A percentile compares a stretch with the other conserved stretches of the same genome.
phyloP scores from a whole-genome alignment of 768 basidiomycete species.

The Serendipita sp. region DNA sequence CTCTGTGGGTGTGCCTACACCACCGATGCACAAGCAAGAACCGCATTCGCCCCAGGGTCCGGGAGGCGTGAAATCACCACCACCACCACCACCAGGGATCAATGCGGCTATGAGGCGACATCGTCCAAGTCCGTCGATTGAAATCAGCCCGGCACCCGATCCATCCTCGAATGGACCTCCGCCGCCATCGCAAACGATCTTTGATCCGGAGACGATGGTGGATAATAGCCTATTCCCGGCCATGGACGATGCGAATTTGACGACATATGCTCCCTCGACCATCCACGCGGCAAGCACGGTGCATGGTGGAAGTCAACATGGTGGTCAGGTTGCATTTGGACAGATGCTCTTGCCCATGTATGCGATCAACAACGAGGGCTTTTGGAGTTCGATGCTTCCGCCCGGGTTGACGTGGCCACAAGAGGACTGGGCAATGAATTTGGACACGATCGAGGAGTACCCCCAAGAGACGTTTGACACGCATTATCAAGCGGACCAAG shows the following conservation, averaged over 20 bases:
- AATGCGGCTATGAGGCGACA: background rate
- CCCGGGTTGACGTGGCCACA: background rate
- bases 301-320: background rate
- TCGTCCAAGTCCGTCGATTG: conserved; percentile 1
- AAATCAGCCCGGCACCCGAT: background rate
- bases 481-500: too few species aligned
- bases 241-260: background rate
- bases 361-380: background rate
- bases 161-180: background rate
- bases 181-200: background rate
- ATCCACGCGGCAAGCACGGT: background rate
- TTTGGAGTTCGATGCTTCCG: background rate
- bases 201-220: background rate
- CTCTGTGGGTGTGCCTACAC: background rate
- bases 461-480: too few species aligned
- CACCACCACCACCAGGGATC: background rate
- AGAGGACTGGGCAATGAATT: background rate
- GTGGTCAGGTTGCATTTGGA: background rate
- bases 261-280: background rate
- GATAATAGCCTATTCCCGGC: background rate
- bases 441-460: background rate
- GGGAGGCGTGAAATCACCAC: background rate
- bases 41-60: background rate
- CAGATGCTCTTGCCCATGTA: background rate
- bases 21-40: background rate